phyloP scores from a whole-genome alignment of 73 alveolate genomes.

The Paramecium primaurelia region DNA sequence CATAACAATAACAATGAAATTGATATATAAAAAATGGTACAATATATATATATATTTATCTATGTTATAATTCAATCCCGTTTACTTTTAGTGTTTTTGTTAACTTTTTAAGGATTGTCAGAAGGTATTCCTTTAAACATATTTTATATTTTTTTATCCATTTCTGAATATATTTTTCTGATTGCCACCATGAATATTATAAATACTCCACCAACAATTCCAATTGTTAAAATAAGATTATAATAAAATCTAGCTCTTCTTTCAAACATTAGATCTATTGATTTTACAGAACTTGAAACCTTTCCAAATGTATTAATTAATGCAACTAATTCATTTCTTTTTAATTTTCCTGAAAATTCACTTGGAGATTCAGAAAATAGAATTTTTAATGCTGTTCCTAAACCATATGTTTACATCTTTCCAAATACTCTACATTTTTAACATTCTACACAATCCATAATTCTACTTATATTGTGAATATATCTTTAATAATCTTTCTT shows the following conservation, averaged over 20 bases:
- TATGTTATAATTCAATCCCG: not conserved
- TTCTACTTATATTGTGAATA: slow-evolving; percentile 84
- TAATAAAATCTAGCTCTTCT: not conserved
- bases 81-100: not conserved
- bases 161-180: not conserved
- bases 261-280: slow-evolving; percentile 14
- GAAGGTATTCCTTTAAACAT: not conserved
- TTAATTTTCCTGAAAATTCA: slow-evolving; percentile 66
- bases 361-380: slow-evolving; percentile 66
- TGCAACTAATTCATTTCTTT: slow-evolving; percentile 77
- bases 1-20: not conserved
- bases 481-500: slow-evolving; percentile 58
- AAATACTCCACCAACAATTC: not conserved
- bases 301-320: slow-evolving; percentile 71
- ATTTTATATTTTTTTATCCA: not conserved
- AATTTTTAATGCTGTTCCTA: slow-evolving; percentile 90
- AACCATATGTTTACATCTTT: slow-evolving; percentile 87
- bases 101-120: not conserved
- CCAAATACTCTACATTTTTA: slow-evolving; percentile 93
- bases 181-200: not conserved
- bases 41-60: not conserved
- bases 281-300: slow-evolving; percentile 63
- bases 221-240: not conserved
- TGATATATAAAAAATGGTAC: not conserved
- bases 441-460: slow-evolving; percentile 93